Conservation (phyloP, 192 early-diverging fungal genomes). For the Entomortierella beljakovae region DNA sequence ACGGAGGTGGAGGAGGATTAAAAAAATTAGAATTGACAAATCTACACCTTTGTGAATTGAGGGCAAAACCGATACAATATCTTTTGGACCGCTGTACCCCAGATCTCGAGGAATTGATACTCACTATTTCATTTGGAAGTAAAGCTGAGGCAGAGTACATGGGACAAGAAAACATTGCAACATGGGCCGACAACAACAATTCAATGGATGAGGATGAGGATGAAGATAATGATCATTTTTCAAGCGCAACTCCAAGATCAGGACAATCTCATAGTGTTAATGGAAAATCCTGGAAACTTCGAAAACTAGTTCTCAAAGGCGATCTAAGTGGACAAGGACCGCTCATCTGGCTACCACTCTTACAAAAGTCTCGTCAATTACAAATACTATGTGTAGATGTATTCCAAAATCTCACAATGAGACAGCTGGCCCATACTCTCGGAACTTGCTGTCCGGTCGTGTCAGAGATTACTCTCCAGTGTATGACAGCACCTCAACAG, state of each 20-base stretch:
- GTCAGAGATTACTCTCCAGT: constrained; percentile 19
- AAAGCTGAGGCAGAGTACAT: constrained; percentile 12
- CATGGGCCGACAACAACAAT: too few relatives aligned
- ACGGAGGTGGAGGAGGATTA: too few relatives aligned
- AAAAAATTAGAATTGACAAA: constrained; percentile 26
- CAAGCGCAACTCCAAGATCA: neutral
- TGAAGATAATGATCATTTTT: neutral
- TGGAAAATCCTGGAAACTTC: constrained; percentile 11
- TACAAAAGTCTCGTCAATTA: constrained; percentile 6
- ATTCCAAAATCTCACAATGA: constrained; percentile 1
- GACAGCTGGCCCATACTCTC: constrained; percentile 10
- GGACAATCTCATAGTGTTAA: neutral
- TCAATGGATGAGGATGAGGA: neutral
- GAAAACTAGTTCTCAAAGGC: constrained; percentile 21
- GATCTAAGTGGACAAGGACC: constrained; percentile 27
- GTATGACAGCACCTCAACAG: constrained; percentile 31
- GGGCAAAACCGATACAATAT: constrained; percentile 28
- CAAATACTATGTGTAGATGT: constrained; percentile 10
- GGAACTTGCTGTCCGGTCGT: constrained; percentile 13
- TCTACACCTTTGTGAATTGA: constrained; percentile 14
- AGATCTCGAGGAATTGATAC: constrained; percentile 21
- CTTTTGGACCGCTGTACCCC: constrained; percentile 29
- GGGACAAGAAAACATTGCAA: neutral
- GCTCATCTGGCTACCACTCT: constrained; percentile 30
- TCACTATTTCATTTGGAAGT: constrained; percentile 41